Conservation (phyloP, 345 rosid genomes). For the Eucalyptus curtisii region DNA sequence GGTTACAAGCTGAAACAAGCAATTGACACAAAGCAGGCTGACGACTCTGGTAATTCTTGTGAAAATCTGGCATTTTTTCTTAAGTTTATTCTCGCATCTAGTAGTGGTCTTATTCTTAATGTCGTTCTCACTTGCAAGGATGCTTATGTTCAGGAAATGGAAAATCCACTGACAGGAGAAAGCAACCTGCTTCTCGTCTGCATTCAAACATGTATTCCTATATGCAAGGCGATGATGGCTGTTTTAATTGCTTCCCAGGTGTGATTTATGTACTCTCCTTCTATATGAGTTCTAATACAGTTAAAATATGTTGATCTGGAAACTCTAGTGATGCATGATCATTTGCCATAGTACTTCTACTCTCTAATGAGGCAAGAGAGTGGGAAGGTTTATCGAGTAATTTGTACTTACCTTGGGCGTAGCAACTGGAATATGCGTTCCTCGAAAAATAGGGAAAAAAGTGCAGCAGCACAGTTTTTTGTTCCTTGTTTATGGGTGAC, state of each 20-base stretch:
- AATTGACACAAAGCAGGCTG: conserved; percentile 42
- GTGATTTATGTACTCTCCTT: not conserved
- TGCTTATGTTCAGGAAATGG: conserved; percentile 24
- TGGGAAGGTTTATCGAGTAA: not conserved
- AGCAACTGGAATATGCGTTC: not conserved
- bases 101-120: not conserved
- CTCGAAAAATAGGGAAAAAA: not conserved
- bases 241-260: conserved; percentile 54
- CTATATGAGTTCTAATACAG: not conserved
- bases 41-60: conserved; percentile 15
- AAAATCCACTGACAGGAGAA: conserved; percentile 26
- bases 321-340: not conserved
- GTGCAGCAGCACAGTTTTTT: not conserved
- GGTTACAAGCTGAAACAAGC: conserved; percentile 84
- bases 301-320: not conserved
- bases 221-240: conserved; percentile 34
- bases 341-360: not conserved
- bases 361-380: not conserved
- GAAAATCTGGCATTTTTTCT: not conserved
- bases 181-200: conserved; percentile 23
- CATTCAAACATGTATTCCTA: conserved; percentile 40
- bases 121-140: not conserved
- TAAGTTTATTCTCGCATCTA: not conserved
- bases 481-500: not conserved
- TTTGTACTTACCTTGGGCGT: not conserved